Evolutionary conservation across 352 stramenopile species (phyloP).

Genomic region (Globisporangium heterothallicum): DNA sequence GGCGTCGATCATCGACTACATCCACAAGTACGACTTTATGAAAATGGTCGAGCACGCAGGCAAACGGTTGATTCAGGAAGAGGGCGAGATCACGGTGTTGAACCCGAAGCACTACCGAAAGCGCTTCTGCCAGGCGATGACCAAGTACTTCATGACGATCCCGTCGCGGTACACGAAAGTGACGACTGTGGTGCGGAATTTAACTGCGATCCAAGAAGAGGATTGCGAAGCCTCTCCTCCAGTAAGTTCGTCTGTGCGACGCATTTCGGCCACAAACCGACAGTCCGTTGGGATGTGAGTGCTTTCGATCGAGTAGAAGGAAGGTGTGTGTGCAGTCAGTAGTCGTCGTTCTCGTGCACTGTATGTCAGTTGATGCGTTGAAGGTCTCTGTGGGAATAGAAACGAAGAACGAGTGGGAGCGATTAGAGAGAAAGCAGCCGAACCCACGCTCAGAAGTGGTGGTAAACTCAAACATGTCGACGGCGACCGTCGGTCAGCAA

Average conservation of each 20-base stretch:
- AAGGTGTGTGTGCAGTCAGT: not conserved
- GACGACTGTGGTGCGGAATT: conserved; percentile 49
- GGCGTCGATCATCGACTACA: conserved; percentile 87
- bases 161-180: conserved; percentile 84
- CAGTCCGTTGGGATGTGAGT: conserved; percentile 3
- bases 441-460: too few relatives aligned
- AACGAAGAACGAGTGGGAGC: too few relatives aligned
- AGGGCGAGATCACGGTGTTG: conserved; percentile 85
- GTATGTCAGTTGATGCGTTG: not conserved
- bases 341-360: not conserved
- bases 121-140: conserved; percentile 82
- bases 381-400: too few relatives aligned
- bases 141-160: conserved; percentile 87
- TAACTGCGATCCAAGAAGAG: conserved; percentile 22
- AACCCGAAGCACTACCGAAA: conserved; percentile 86
- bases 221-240: conserved; percentile 13
- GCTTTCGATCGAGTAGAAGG: conserved; percentile 2
- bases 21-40: conserved; percentile 89
- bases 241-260: conserved; percentile 9
- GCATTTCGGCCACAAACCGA: conserved; percentile 10
- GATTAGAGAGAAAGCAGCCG: too few relatives aligned
- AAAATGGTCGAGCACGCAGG: conserved; percentile 88
- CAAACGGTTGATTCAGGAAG: conserved; percentile 85
- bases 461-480: too few relatives aligned
- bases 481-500: too few relatives aligned